Evolutionary conservation across 352 stramenopile genomes (phyloP), one percentile per base, ranked within the genome.

Genomic region (Phytophthora citrophthora): DNA sequence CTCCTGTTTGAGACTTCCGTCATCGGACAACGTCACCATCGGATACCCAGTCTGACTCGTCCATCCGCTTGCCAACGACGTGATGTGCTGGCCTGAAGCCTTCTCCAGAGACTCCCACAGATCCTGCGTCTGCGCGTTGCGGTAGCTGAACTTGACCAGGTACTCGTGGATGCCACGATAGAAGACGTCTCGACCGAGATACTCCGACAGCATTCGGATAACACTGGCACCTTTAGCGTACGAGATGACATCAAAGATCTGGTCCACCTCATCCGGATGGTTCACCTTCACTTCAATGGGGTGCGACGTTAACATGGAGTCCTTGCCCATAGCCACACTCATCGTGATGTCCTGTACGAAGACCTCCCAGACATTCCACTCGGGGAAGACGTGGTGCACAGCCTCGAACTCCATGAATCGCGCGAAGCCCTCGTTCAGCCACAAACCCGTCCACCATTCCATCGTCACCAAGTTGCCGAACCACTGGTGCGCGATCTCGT

Each of bases 391-490:
- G 38, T 84, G 54, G 71, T 99, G 73, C 12, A 96, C 88, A 2
- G 94, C 93, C 51, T 93, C 94, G 49, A 98, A 98, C 74, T 99
- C 96, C 76, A 98, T 98, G 83, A 97, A 99, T 39, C 77, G 91
- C 2, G 97, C 97, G 70, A 99, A 99, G 18, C 96, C 97, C 71
- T 99, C 97, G 73, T 99, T 99, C 3, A 99, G 83, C 94, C 94
- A 99, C 32, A 98, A 68, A 4, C 90, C 89, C n/a, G 93, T 95
- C 94, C 94, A 98, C 82, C 97, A 99, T 23, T 94, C 85, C 97
- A 99, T 99, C 7, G 97, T 99, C 11, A 99, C 97, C 0, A 99
- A 74, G 68, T 99, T 99, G 38, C 97, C 96, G 55, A 99, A 99
- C 86, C 83, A 93, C 57, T 99, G 96, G 81, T 99, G 97, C 0